Base-by-base conservation (phyloP, 805 yeast genomes). In the Limtongia smithiae region DNA sequence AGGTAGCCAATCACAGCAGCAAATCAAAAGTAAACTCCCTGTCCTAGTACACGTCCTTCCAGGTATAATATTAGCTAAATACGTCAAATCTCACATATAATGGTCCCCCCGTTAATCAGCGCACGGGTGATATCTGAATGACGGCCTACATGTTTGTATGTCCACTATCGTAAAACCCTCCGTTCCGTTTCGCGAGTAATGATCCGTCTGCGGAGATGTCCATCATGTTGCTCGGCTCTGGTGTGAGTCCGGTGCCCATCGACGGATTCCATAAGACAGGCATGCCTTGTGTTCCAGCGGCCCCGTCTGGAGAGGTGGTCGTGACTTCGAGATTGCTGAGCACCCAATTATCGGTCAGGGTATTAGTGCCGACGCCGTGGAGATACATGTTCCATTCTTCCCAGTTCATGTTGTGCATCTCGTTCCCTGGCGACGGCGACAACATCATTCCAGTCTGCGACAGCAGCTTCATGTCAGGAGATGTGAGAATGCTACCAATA, bases 341-440 rank as follows among this genome's bases (percentile, higher is more conserved):
- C 17, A 12, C 17, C 20, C 36, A 33, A 6, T 5, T 5, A 7
- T 33, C 20, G 11, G 37, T 12, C 39, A 15, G 12, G 15, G 47
- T 11, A 24, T 45, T 35, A 28, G 28, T 11, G 14, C 25, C 51
- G 49, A 51, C 39, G 18, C 55, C 55, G 17, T 43, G 41, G 22
- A 51, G 39, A 24, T 43, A 47, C 52, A 48, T 44, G 28, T 51
- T 53, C 55, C 55, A 51, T 18, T 51, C 55, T 32, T 37, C 46
- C 53, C 52, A 51, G 21, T 40, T 51, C 41, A 39, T 39, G 15
- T 46, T 47, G 20, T 49, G 49, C 14, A 44, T 22, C 14, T 46
- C 54, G 15, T 28, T 43, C 8, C 53, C 53, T 2, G 54, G 50
- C 18, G 28, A 46, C 25, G 30, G 50, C 15, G 44, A 38, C 41